phyloP scores from a whole-genome alignment of 2,329 filamentous ascomycete genomes.

The Cladosporium cucumerinum region DNA sequence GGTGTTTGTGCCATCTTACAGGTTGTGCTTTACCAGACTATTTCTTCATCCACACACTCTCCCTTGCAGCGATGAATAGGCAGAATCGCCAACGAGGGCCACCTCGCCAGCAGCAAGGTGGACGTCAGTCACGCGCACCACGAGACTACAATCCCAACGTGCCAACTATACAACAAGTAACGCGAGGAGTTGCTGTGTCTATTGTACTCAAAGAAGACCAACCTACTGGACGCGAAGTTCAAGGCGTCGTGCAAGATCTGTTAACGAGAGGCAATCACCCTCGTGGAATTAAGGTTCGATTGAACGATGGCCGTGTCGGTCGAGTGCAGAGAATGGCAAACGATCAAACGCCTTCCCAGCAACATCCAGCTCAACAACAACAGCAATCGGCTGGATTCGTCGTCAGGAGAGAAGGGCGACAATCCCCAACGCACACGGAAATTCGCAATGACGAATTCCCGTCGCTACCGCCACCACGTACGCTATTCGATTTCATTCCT shows the following conservation, averaged over 20 bases:
- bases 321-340: constrained; percentile 63
- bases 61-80: constrained; percentile 26
- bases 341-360: neutral
- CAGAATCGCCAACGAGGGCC: constrained; percentile 31
- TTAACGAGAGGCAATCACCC: constrained; percentile 73
- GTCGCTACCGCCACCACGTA: constrained; percentile 26
- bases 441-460: constrained; percentile 19
- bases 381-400: neutral
- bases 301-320: constrained; percentile 68
- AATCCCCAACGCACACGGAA: constrained; percentile 8
- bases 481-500: constrained; percentile 30
- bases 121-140: constrained; percentile 7
- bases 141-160: constrained; percentile 22
- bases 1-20: neutral
- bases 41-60: neutral
- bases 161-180: constrained; percentile 45
- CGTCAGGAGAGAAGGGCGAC: constrained; percentile 12
- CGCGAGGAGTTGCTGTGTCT: constrained; percentile 62
- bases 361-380: neutral
- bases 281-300: constrained; percentile 73
- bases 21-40: neutral
- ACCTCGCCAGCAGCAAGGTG: constrained; percentile 16
- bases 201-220: constrained; percentile 77
- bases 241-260: constrained; percentile 63
- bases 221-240: constrained; percentile 67